These are phyloP conservation scores for Blepharisma japonicum DNA, from an alignment of 73 alveolate genomes.

Conservation along the genomic window DNA sequence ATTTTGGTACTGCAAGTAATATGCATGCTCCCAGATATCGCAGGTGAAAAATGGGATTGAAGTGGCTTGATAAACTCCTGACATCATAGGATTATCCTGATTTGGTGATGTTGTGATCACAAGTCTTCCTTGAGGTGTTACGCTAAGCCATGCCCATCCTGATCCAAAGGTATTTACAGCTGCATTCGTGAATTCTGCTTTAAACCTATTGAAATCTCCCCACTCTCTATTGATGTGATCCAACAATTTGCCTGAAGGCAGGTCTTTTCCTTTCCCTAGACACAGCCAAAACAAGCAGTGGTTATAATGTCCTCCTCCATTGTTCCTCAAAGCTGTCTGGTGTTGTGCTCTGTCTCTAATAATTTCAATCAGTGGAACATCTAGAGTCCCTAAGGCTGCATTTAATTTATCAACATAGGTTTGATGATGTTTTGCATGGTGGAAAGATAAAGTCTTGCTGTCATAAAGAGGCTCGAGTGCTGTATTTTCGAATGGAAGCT, in stretches of 20 bases:
- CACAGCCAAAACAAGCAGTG: conserved; percentile 27
- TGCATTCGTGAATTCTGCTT: conserved; percentile 6
- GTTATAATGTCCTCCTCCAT: conserved; percentile 34
- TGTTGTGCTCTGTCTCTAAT: not conserved
- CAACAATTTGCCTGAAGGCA: conserved; percentile 28
- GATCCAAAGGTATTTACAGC: conserved; percentile 30
- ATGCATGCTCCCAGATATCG: conserved; percentile 43
- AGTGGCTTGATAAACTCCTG: conserved; percentile 10
- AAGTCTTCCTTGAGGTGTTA: conserved; percentile 31
- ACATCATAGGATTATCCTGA: conserved; percentile 40
- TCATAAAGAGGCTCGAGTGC: conserved; percentile 29
- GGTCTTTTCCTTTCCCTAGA: not conserved
- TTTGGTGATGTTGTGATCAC: conserved; percentile 20
- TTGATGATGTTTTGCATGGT: conserved; percentile 27
- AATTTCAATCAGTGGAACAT: not conserved
- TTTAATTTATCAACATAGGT: conserved; percentile 28
- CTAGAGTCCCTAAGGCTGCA: not conserved
- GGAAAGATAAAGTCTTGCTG: not conserved
- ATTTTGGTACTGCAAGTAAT: conserved; percentile 33
- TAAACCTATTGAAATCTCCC: conserved; percentile 28
- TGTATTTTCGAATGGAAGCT: conserved; percentile 24
- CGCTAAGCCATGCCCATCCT: conserved; percentile 44
- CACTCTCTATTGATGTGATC: not conserved
- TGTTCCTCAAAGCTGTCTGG: conserved; percentile 12
- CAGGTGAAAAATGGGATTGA: conserved; percentile 17